Conservation (phyloP, 2,329 filamentous ascomycete genomes). For the Fusarium lyarnte region DNA sequence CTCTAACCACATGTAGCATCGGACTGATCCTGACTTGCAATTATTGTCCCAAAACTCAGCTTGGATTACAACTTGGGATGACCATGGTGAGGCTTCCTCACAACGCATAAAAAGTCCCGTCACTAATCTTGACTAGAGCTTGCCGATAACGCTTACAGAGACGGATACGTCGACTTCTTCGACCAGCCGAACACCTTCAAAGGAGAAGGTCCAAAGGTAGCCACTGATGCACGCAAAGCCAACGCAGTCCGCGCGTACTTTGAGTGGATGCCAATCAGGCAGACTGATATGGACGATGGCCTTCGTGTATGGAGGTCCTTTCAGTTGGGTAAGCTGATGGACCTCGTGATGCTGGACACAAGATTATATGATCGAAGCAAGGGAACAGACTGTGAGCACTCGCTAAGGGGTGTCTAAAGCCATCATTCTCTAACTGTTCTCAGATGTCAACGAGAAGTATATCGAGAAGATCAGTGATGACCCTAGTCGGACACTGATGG, state of each 20-base stretch:
- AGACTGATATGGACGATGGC: not conserved
- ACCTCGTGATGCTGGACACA: not conserved
- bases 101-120: rapidly evolving
- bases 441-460: not conserved
- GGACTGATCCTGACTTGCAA: not conserved
- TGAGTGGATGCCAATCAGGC: constrained; percentile 6
- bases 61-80: constrained; percentile 4
- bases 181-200: not conserved
- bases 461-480: not conserved
- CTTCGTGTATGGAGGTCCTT: not conserved
- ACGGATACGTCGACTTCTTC: not conserved
- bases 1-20: not conserved
- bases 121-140: not conserved
- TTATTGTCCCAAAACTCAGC: not conserved
- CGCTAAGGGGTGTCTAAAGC: no score
- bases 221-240: not conserved
- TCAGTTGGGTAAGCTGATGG: not conserved
- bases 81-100: not conserved
- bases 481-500: not conserved
- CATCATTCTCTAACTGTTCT: no score
- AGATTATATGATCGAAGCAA: constrained; percentile 2
- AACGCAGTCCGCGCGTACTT: constrained; percentile 4
- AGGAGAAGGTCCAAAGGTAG: not conserved
- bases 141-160: not conserved
- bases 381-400: not conserved